Evolutionary conservation across 2,329 filamentous ascomycete genomes (phyloP).

Genomic region (Fusarium bactridioides): DNA sequence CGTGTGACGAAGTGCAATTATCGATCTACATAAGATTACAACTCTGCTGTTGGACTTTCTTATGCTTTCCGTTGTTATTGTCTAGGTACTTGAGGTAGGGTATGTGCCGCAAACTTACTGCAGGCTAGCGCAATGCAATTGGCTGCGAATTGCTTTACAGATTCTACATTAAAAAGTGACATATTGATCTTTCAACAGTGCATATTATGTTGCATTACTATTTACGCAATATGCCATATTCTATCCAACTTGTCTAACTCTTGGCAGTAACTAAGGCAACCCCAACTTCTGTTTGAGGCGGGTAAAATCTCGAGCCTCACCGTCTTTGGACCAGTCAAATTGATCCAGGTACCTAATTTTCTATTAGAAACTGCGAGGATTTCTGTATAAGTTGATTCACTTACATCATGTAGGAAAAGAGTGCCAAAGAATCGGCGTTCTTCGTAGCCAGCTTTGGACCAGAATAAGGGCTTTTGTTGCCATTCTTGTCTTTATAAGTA

Average conservation of each 20-base stretch:
- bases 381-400: accelerated
- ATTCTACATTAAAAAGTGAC: no score
- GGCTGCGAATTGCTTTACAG: no score
- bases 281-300: neutral
- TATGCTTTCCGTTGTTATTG: no score
- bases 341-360: neutral
- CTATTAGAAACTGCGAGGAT: accelerated
- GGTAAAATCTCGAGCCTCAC: neutral
- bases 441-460: neutral
- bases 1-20: no score
- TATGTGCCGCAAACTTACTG: no score
- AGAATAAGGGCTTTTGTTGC: neutral
- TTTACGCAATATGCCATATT: accelerated
- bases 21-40: no score
- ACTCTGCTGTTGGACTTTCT: no score
- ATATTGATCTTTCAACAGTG: no score
- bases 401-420: slow-evolving; percentile 12
- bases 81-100: no score
- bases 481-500: neutral
- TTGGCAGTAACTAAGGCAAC: neutral
- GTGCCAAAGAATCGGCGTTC: neutral
- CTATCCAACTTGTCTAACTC: neutral
- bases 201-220: accelerated
- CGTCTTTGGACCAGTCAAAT: neutral
- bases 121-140: no score